Percentiles rank a stretch among this genome's conserved stretches.
phyloP scores from a whole-genome alignment of 108 stramenopile genomes.

The Cyclotella choctawhatcheeana region DNA sequence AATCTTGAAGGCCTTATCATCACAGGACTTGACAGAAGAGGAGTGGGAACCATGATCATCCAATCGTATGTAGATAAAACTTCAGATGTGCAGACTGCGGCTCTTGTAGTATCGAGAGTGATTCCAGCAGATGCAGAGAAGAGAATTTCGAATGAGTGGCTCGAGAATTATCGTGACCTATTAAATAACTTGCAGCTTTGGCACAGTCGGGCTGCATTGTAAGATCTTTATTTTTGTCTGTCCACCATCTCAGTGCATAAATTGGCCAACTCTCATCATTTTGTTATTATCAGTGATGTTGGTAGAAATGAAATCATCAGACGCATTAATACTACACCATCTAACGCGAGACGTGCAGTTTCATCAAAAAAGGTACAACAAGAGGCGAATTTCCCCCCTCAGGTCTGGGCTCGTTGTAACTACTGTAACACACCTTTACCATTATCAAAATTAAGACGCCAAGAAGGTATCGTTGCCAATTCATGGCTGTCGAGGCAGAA shows the following conservation, averaged over 20 bases:
- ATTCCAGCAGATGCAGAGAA: constrained; percentile 70
- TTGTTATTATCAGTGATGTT: too few relatives aligned
- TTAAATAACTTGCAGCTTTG: constrained; percentile 87
- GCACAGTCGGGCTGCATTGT: constrained; percentile 56
- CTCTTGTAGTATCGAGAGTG: constrained; percentile 74
- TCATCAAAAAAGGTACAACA: constrained; percentile 25
- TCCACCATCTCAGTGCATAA: not conserved
- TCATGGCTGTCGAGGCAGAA: constrained; percentile 82
- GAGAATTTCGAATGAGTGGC: constrained; percentile 72
- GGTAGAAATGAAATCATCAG: constrained; percentile 73
- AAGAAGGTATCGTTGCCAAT: constrained; percentile 69
- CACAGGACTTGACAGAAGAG: constrained; percentile 76
- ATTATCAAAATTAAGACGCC: constrained; percentile 61
- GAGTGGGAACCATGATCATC: constrained; percentile 69
- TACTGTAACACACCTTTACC: constrained; percentile 75
- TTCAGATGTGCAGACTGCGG: constrained; percentile 82
- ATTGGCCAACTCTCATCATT: constrained; percentile 34
- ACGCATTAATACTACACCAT: constrained; percentile 37
- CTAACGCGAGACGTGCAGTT: constrained; percentile 18
- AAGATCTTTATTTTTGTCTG: too few relatives aligned
- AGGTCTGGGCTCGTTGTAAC: constrained; percentile 80
- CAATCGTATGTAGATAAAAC: constrained; percentile 76
- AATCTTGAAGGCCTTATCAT: constrained; percentile 81
- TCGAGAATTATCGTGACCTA: constrained; percentile 73
- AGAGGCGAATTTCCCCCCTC: constrained; percentile 43